phyloP scores from a whole-genome alignment of 2,329 filamentous ascomycete genomes.

The Sordariomycetes sp. region DNA sequence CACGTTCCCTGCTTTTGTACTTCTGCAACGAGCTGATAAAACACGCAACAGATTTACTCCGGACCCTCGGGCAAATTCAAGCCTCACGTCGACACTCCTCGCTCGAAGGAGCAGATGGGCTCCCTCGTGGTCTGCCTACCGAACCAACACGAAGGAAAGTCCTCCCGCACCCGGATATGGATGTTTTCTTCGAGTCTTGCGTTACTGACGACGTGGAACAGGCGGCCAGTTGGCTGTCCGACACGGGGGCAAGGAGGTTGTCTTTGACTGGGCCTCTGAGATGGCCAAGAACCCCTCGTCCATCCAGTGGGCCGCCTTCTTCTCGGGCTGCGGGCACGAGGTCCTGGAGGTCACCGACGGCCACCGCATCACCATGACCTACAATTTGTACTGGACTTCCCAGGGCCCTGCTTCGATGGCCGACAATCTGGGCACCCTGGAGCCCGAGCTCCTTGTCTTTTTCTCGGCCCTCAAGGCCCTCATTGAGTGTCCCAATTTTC shows the following conservation, averaged over 20 bases:
- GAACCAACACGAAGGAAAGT: constrained; percentile 14
- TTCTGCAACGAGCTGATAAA: not conserved
- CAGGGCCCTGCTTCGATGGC: constrained; percentile 10
- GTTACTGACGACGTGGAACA: not conserved
- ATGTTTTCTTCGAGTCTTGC: no score
- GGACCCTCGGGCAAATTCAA: constrained; percentile 38
- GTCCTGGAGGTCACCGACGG: constrained; percentile 36
- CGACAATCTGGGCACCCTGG: constrained; percentile 11
- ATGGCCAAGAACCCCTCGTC: not conserved
- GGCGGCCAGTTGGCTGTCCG: constrained; percentile 30
- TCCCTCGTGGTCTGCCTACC: constrained; percentile 42
- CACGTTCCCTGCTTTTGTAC: not conserved
- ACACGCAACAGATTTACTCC: constrained; percentile 31
- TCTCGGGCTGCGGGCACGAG: constrained; percentile 41
- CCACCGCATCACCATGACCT: constrained; percentile 46
- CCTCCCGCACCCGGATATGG: no score
- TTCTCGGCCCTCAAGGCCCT: not conserved
- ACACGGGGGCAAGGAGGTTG: constrained; percentile 21
- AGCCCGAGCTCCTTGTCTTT: not conserved
- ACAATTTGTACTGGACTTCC: constrained; percentile 36
- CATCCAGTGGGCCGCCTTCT: constrained; percentile 40
- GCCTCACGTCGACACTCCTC: constrained; percentile 42
- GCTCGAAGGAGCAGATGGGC: constrained; percentile 34
- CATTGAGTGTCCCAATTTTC: not conserved
- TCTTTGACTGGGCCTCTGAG: constrained; percentile 28